Conservation (phyloP, 352 stramenopile genomes). For the Phytophthora lateralis region DNA sequence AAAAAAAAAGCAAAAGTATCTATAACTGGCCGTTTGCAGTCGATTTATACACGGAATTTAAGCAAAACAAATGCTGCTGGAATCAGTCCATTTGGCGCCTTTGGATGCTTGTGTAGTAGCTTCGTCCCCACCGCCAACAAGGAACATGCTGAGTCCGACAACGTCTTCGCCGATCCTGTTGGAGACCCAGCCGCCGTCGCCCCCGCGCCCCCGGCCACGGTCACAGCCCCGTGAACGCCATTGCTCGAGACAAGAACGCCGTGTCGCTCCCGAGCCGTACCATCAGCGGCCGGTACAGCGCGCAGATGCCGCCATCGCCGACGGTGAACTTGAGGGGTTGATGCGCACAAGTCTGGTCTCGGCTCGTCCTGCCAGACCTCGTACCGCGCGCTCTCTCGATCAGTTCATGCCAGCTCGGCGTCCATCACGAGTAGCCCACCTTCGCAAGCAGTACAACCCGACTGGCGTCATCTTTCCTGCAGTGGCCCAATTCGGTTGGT, state of each 20-base stretch:
- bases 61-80: too few relatives aligned
- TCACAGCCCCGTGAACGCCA: background rate
- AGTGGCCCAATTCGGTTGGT: slow-evolving; percentile 10
- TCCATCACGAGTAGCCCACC: background rate
- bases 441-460: slow-evolving; percentile 2
- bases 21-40: too few relatives aligned
- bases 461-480: background rate
- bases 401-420: background rate
- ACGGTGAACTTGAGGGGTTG: background rate
- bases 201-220: background rate
- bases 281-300: too few relatives aligned
- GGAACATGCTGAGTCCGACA: background rate
- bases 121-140: background rate
- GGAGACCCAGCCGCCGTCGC: background rate
- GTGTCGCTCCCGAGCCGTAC: background rate
- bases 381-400: background rate
- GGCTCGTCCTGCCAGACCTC: background rate
- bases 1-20: too few relatives aligned
- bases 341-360: background rate
- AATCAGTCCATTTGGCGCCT: too few relatives aligned
- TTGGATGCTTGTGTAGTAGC: too few relatives aligned
- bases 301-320: background rate
- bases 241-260: background rate
- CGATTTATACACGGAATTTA: too few relatives aligned
- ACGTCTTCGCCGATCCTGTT: slow-evolving; percentile 4